Percentiles rank a stretch among this genome's conserved stretches.
Evolutionary conservation across 2,329 filamentous ascomycete species (phyloP).

Genomic region (Hirsutella rhossiliensis): DNA sequence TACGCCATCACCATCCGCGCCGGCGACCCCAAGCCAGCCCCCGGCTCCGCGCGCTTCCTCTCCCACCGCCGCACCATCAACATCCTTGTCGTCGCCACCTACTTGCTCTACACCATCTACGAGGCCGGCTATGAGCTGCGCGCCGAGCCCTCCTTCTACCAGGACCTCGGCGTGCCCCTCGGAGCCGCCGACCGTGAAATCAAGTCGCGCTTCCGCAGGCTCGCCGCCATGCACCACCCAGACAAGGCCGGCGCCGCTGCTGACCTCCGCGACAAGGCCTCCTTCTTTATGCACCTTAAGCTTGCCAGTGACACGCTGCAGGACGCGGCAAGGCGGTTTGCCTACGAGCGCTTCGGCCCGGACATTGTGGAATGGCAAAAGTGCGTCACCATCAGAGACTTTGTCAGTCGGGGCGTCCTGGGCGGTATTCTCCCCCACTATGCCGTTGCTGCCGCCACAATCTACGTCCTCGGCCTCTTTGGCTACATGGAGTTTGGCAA

Average conservation of each 20-base stretch:
- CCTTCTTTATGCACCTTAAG: slow-evolving; percentile 71
- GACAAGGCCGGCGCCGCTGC: slow-evolving; percentile 55
- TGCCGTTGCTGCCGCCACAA: slow-evolving; percentile 37
- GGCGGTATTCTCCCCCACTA: slow-evolving; percentile 50
- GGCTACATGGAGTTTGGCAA: slow-evolving; percentile 58
- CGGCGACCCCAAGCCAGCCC: slow-evolving; percentile 66
- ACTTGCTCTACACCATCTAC: slow-evolving; percentile 86
- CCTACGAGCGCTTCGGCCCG: slow-evolving; percentile 81
- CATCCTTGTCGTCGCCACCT: slow-evolving; percentile 67
- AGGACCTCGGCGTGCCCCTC: slow-evolving; percentile 58
- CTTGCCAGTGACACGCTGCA: slow-evolving; percentile 69
- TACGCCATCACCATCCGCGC: slow-evolving; percentile 85
- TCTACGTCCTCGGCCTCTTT: slow-evolving; percentile 50
- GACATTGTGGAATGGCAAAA: slow-evolving; percentile 54
- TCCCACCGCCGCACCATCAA: slow-evolving; percentile 73
- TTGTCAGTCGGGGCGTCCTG: slow-evolving; percentile 52
- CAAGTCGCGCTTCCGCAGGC: slow-evolving; percentile 72
- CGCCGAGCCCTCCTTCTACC: slow-evolving; percentile 64
- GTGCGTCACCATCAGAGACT: slow-evolving; percentile 61
- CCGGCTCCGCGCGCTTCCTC: slow-evolving; percentile 55
- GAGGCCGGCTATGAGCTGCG: slow-evolving; percentile 78
- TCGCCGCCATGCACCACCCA: slow-evolving; percentile 64
- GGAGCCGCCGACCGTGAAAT: slow-evolving; percentile 62
- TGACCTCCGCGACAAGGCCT: slow-evolving; percentile 17
- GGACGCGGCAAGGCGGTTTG: slow-evolving; percentile 68